Base-by-base conservation (phyloP, 768 basidiomycete species). In the Leucosporidium creatinivorum region DNA sequence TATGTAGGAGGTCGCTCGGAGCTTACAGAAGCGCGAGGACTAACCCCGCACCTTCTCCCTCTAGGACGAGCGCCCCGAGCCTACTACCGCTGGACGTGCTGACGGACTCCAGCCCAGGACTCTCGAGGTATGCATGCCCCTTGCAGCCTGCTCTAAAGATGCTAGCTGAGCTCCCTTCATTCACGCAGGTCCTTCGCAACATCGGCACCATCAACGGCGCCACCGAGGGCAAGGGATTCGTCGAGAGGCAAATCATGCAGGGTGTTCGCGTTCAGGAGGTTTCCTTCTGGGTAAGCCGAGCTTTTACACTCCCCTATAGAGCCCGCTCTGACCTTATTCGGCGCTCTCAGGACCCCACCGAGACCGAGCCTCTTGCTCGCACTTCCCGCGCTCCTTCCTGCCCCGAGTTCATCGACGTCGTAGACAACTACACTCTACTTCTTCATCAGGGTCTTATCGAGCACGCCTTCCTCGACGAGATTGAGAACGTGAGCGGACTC, bases 361-460 rank as follows among this genome's bases (percentile, higher is more conserved):
- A 58, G 3, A 67, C 64, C 17, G 59, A 67, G 39, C 58, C 60
- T 51, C 73, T 75, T 28, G 74, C 73, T 25, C 64, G 74, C 39
- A 75, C 74, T 30, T 72, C 69, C 23, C 64, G 74, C 21, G 74
- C 74, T 10, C 73, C 74, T 31, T 74, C 73, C 26, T 75, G 74
- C 66, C 74, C 74, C 8, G 74, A 75, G 48, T 74, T 73, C 30
- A 73, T 75, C 69, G 74, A 75, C 54, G 69, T 75, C 18, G 73
- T 67, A 51, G 71, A 73, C 65, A 69, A 69, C 65, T 75, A 73
- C 64, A 59, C 57, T 3, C 73, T 75, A 19, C 72, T 75, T 26
- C 67, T 75, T 2, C 74, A 75, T 66, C 74, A 75, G 63, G 74
- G 74, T 25, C 67, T 74, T n/a, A 75, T 75, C 58, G 74, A 75